Conservation (phyloP, 2,329 filamentous ascomycete species). For the Chaetomium sp. region DNA sequence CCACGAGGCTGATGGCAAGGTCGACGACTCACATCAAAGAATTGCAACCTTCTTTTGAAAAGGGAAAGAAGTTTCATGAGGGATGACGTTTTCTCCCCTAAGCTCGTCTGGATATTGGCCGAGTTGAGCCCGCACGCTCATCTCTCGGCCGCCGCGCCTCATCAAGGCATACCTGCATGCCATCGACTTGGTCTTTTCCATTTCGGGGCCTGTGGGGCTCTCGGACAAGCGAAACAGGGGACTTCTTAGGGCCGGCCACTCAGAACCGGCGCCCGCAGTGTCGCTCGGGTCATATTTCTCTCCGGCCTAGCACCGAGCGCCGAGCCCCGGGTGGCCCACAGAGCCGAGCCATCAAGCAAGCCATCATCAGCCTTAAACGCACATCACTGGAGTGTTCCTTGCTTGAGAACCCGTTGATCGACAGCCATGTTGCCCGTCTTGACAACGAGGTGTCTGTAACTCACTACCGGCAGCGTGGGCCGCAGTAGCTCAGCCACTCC, state of each 20-base stretch:
- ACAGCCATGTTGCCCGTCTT: neutral
- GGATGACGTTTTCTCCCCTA: constrained; percentile 6
- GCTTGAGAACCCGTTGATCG: neutral
- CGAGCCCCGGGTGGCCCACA: neutral
- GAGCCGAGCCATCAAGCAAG: neutral
- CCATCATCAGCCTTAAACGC: constrained; percentile 14
- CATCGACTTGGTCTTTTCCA: neutral
- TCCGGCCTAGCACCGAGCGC: constrained; percentile 22
- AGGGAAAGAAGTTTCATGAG: neutral
- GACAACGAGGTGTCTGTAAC: too few relatives aligned
- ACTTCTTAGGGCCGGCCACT: neutral
- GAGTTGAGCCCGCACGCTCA: neutral
- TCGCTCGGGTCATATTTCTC: constrained; percentile 33
- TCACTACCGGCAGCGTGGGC: neutral
- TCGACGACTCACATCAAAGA: neutral
- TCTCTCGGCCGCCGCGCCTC: neutral
- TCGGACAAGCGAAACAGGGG: neutral
- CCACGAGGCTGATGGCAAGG: constrained; percentile 2
- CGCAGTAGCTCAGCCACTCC: neutral
- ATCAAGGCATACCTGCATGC: neutral
- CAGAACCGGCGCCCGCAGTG: neutral
- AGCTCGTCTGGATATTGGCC: neutral
- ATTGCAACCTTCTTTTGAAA: neutral
- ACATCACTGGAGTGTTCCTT: neutral
- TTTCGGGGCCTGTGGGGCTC: neutral